Evolutionary conservation across 2,329 filamentous ascomycete genomes (phyloP).

Genomic region (Lachnellula willkommii): DNA sequence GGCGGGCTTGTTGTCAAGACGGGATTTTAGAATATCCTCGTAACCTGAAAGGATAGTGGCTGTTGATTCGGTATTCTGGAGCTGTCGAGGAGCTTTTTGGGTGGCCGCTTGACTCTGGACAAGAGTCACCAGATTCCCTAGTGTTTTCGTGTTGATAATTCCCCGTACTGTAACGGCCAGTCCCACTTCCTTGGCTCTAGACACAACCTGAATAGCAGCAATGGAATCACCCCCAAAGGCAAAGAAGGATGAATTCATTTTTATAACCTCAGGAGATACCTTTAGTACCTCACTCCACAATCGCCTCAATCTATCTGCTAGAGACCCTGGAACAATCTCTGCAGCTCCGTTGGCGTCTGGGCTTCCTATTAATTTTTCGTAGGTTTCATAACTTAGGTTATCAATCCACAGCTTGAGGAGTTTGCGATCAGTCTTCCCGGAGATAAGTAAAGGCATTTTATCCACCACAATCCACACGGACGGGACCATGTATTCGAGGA

Average conservation of each 20-base stretch:
- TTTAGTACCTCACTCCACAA: background rate
- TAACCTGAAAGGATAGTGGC: background rate
- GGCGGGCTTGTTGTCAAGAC: background rate
- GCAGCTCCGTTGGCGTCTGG: background rate
- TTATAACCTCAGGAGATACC: background rate
- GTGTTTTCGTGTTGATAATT: background rate
- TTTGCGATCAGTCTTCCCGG: slow-evolving; percentile 1
- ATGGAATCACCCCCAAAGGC: slow-evolving; percentile 32
- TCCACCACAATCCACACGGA: background rate
- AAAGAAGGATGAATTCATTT: slow-evolving; percentile 31
- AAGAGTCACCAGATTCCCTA: background rate
- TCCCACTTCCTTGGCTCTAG: slow-evolving; percentile 23
- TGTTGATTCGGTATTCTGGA: background rate
- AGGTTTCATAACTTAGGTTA: background rate
- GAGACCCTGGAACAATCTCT: background rate
- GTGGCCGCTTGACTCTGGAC: background rate
- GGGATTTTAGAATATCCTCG: background rate
- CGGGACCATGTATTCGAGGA: slow-evolving; percentile 5
- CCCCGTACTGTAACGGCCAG: slow-evolving; percentile 33
- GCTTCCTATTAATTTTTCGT: background rate
- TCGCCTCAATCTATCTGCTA: background rate
- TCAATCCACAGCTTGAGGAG: background rate
- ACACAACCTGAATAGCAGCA: slow-evolving; percentile 39
- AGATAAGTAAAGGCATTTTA: background rate
- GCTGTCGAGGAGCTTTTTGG: background rate